Conservation (phyloP, 345 rosid species). For the Leavenworthia alabamica region DNA sequence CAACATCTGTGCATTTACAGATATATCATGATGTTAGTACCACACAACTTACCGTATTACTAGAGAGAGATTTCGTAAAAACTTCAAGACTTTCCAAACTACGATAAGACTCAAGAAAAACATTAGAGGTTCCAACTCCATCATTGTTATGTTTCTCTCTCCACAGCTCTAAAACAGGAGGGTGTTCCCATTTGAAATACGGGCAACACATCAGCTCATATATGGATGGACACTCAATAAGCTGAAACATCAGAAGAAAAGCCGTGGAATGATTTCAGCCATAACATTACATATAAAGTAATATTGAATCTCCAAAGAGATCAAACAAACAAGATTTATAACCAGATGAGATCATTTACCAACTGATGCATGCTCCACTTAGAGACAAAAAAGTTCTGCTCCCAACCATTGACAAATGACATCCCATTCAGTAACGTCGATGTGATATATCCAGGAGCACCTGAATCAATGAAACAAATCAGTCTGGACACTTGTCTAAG, state of each 20-base stretch:
- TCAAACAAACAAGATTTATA: not conserved
- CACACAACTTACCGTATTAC: constrained; percentile 54
- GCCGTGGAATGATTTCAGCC: not conserved
- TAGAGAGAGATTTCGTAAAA: constrained; percentile 58
- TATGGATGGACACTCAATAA: constrained; percentile 84
- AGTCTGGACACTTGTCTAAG: not conserved
- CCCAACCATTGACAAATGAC: constrained; percentile 99
- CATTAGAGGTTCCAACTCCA: constrained; percentile 36
- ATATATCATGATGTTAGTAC: too few species aligned
- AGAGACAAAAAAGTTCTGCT: constrained; percentile 88
- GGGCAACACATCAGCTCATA: constrained; percentile 82
- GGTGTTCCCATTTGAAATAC: constrained; percentile 54
- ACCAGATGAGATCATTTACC: constrained; percentile 41
- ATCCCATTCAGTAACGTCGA: constrained; percentile 82
- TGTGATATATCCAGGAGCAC: constrained; percentile 84
- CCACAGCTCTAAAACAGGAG: constrained; percentile 69
- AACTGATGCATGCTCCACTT: constrained; percentile 99
- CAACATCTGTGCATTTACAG: not conserved
- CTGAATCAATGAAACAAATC: constrained; percentile 33
- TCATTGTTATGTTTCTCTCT: constrained; percentile 44
- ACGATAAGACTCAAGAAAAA: constrained; percentile 61
- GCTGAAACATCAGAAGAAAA: constrained; percentile 37
- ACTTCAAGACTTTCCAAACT: constrained; percentile 51
- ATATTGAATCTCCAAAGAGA: too few species aligned
- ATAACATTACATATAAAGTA: too few species aligned